A percentile compares a stretch with the other conserved stretches of the same genome.
Evolutionary conservation across 176 grass and related monocot species (phyloP).

Genomic region (Musa acuminata): DNA sequence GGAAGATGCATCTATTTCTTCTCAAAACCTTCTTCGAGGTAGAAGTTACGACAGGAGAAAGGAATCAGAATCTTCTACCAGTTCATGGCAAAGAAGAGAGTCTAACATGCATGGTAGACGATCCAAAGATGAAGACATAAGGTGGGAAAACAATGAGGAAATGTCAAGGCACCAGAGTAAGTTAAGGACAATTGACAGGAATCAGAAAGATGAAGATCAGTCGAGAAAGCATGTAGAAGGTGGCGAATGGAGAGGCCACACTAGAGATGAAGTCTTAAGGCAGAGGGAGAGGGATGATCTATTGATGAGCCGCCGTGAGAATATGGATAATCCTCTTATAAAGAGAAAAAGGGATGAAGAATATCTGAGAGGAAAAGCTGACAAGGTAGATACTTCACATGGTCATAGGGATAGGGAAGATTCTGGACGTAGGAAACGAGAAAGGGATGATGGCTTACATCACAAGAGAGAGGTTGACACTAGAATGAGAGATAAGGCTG

Average conservation of each 20-base stretch:
- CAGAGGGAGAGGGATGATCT: conserved; percentile 53
- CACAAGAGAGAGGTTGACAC: conserved; percentile 52
- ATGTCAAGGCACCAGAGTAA: conserved; percentile 51
- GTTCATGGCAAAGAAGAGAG: conserved; percentile 54
- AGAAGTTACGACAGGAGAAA: conserved; percentile 78
- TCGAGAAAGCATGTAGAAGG: conserved; percentile 60
- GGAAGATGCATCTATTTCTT: conserved; percentile 42
- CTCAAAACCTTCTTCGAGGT: conserved; percentile 27
- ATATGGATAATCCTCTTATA: conserved; percentile 52
- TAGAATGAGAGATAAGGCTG: conserved; percentile 52
- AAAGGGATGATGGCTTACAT: conserved; percentile 58
- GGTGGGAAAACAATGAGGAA: conserved; percentile 51
- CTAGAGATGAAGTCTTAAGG: conserved; percentile 27
- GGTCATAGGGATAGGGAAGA: conserved; percentile 62
- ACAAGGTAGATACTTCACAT: conserved; percentile 46
- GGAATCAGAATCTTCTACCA: conserved; percentile 31
- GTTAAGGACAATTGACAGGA: conserved; percentile 44
- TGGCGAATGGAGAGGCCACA: conserved; percentile 49
- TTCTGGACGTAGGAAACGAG: conserved; percentile 61
- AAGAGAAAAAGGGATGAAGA: conserved; percentile 87
- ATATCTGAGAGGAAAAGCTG: conserved; percentile 55
- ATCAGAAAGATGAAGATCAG: conserved; percentile 62
- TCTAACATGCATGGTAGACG: conserved; percentile 56
- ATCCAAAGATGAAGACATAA: conserved; percentile 67
- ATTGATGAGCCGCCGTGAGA: conserved; percentile 43